Evolutionary conservation across 2,329 filamentous ascomycete species (phyloP), one percentile per base, ranked within the genome.

Genomic region (Rugonectria rugulosa): DNA sequence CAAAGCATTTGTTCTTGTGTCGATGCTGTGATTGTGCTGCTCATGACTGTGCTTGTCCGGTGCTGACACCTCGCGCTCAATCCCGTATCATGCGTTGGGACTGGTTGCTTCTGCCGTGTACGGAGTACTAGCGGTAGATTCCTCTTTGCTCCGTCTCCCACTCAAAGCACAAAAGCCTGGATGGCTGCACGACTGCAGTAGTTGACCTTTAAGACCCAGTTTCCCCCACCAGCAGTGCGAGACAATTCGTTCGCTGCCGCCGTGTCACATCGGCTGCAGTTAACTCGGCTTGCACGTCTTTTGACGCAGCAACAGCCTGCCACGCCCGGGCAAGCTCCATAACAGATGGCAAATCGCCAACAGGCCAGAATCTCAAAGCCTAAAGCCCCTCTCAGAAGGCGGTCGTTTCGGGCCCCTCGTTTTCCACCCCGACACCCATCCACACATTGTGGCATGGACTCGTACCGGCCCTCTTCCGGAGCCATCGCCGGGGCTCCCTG

Each of bases 401-500:
- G 34, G 45, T 20, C 32, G 52, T 49, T 27, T 54, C 44, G 38
- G 52, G 19, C 32, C 31, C 29, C 37, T 44, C 45, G 37, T 40
- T 43, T 47, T 48, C 37, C 37, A 37, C 38, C 48, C 24, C n/a
- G 26, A 7, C 29, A 14, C 31, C 44, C 38, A 34, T 27, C 48
- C 52, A 44, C 46, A 38, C 40, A 42, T 49, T 32, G 45, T 19
- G 23, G 37, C 52, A 44, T 56, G 41, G 46, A 37, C 46, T 34
- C 53, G 56, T 49, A 57, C 49, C 53, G 61, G 56, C 54, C 44
- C 62, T 63, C 56, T 52, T 65, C 56, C 59, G 57, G 52, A 63
- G 31, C 24, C 42, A 46, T 63, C 61, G 59, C 65, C 65, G 56
- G 65, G 65, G 63, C 55, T 62, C 63, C 65, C 60, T 68, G 63